Conservation (phyloP, 2,329 filamentous ascomycete species). For the Fusarium odoratissimum region DNA sequence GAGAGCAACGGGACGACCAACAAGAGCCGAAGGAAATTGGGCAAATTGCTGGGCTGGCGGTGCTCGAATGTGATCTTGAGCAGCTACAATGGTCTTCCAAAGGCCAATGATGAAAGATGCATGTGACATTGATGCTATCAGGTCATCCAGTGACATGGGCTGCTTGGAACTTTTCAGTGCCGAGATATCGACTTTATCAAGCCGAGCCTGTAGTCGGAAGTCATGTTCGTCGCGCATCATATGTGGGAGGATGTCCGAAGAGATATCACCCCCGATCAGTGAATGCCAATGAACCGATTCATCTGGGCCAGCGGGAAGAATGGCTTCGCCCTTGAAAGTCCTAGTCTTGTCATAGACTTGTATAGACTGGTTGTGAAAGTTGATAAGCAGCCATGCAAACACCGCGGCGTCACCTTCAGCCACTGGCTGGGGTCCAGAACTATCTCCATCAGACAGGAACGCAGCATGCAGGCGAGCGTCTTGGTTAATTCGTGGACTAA, state of each 20-base stretch:
- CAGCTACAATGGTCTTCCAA: neutral
- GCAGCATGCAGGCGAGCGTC: neutral
- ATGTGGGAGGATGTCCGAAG: neutral
- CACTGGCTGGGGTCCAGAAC: too few relatives aligned
- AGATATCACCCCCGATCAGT: neutral
- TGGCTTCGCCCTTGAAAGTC: neutral
- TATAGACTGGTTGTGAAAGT: slow-evolving; percentile 1
- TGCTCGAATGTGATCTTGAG: neutral
- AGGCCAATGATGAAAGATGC: neutral
- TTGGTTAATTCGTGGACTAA: neutral
- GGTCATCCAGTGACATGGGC: neutral
- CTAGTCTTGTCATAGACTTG: neutral
- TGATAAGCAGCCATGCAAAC: neutral
- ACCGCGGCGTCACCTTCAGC: neutral
- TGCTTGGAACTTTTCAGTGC: neutral
- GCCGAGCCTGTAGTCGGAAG: neutral
- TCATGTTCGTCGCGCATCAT: neutral
- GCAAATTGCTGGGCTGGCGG: neutral
- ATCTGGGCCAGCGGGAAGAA: neutral
- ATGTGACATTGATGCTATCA: neutral
- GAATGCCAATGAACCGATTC: neutral
- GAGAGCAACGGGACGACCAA: neutral
- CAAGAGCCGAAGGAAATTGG: neutral
- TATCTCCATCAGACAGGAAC: neutral
- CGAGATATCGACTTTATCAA: neutral